Conservation (phyloP, 305 asterid genomes). For the Fraxinus velutina region DNA sequence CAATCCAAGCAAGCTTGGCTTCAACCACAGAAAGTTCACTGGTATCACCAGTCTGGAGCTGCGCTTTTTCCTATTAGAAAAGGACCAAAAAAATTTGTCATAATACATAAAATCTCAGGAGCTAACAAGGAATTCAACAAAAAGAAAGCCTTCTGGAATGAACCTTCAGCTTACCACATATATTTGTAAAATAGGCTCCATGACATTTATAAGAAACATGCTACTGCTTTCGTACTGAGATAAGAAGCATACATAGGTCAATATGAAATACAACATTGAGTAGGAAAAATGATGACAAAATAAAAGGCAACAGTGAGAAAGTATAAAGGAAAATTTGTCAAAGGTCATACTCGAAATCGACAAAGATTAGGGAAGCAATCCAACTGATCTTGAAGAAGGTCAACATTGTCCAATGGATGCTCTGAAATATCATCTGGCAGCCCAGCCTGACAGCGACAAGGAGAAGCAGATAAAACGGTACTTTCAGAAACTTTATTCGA, state of each 20-base stretch:
- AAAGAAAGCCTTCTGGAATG: slow-evolving; percentile 13
- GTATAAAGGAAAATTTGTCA: neutral
- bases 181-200: slow-evolving; percentile 86
- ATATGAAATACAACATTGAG: slow-evolving; percentile 2
- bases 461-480: slow-evolving; percentile 13
- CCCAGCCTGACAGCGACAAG: slow-evolving; percentile 51
- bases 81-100: neutral
- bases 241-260: slow-evolving; percentile 24
- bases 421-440: slow-evolving; percentile 76
- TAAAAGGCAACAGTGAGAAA: neutral
- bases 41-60: slow-evolving; percentile 59
- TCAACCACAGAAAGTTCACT: slow-evolving; percentile 70
- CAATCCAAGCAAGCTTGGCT: slow-evolving; percentile 93
- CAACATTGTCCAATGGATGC: slow-evolving; percentile 91
- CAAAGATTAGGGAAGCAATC: slow-evolving; percentile 93
- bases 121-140: slow-evolving; percentile 10
- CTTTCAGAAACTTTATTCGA: slow-evolving; percentile 7
- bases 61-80: slow-evolving; percentile 64
- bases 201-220: slow-evolving; percentile 67
- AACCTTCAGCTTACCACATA: slow-evolving; percentile 62
- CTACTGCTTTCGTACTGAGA: slow-evolving; percentile 94
- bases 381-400: slow-evolving; percentile 97
- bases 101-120: slow-evolving; percentile 4
- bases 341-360: slow-evolving; percentile 70
- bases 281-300: slow-evolving; percentile 6